Percentiles rank a stretch among this genome's conserved stretches.
phyloP scores from a whole-genome alignment of 257 asterid species.

The Scutellaria minor region DNA sequence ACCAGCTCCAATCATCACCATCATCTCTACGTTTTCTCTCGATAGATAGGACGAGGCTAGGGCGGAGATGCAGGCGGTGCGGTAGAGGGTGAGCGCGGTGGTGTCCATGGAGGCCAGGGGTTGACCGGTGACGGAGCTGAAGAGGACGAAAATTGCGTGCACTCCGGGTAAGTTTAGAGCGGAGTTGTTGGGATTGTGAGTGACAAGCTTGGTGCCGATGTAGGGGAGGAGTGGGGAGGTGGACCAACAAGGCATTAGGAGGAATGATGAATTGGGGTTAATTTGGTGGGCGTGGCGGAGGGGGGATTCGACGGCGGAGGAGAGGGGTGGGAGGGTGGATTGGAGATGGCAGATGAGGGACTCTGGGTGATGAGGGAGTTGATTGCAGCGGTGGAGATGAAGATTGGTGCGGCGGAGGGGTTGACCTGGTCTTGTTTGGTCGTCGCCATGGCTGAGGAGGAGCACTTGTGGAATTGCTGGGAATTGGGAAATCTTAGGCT shows the following conservation, averaged over 20 bases:
- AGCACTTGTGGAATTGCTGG: too few relatives aligned
- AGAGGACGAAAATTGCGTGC: constrained; percentile 76
- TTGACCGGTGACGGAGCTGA: constrained; percentile 75
- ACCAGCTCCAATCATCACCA: constrained; percentile 87
- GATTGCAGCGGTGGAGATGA: too few relatives aligned
- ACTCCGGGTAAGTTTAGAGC: constrained; percentile 72
- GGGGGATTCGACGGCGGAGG: too few relatives aligned
- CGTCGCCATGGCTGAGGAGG: too few relatives aligned
- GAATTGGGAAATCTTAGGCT: too few relatives aligned
- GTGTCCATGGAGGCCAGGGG: constrained; percentile 86
- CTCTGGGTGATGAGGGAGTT: too few relatives aligned
- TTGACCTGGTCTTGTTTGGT: too few relatives aligned
- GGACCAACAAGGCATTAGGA: constrained; percentile 98
- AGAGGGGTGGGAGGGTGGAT: too few relatives aligned
- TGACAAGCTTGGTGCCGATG: constrained; percentile 78
- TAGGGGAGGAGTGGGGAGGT: constrained; percentile 73
- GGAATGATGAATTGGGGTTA: constrained; percentile 66
- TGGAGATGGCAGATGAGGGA: too few relatives aligned
- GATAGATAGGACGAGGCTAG: constrained; percentile 74
- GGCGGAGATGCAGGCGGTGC: constrained; percentile 86
- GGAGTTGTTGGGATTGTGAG: constrained; percentile 70
- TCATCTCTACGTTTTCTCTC: constrained; percentile 56
- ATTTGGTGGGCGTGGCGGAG: too few relatives aligned
- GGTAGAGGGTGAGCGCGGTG: constrained; percentile 82
- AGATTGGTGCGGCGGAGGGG: too few relatives aligned